Conservation (phyloP, 768 basidiomycete genomes). For the Galerina sulciceps region DNA sequence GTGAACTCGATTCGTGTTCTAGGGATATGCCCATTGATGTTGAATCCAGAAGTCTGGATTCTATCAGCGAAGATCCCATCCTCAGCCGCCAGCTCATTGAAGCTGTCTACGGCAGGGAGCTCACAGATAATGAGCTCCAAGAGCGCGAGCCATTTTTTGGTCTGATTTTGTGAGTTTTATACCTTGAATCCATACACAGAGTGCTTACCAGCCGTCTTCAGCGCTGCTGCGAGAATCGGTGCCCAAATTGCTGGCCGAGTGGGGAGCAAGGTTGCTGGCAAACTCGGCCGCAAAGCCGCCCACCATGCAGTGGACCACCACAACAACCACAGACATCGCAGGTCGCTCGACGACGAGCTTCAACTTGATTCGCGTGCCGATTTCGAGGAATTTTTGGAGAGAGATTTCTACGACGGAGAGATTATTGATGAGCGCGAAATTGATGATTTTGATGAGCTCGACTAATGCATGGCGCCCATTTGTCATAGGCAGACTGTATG, state of each 20-base stretch:
- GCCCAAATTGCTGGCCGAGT: background rate
- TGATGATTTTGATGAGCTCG: constrained; percentile 7
- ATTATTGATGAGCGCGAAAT: background rate
- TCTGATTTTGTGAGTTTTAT: constrained; percentile 1
- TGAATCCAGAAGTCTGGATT: background rate
- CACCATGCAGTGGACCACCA: background rate
- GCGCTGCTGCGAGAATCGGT: constrained; percentile 5
- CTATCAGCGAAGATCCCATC: background rate
- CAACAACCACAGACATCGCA: background rate
- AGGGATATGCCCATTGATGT: background rate
- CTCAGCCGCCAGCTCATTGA: background rate
- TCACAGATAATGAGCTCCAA: constrained; percentile 7
- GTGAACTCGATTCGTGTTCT: background rate
- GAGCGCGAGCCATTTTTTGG: constrained; percentile 5
- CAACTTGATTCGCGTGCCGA: background rate
- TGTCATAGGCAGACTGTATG: no score
- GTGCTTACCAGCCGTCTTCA: background rate
- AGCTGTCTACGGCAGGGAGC: constrained; percentile 6
- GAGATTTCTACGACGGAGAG: background rate
- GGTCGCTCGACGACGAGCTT: background rate
- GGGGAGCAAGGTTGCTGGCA: background rate
- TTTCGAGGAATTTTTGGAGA: background rate
- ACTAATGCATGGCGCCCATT: background rate
- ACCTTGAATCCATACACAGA: no score
- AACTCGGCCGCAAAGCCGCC: background rate